Base-by-base conservation (phyloP, 495 filamentous ascomycete species). In the Geopyxis carbonaria region DNA sequence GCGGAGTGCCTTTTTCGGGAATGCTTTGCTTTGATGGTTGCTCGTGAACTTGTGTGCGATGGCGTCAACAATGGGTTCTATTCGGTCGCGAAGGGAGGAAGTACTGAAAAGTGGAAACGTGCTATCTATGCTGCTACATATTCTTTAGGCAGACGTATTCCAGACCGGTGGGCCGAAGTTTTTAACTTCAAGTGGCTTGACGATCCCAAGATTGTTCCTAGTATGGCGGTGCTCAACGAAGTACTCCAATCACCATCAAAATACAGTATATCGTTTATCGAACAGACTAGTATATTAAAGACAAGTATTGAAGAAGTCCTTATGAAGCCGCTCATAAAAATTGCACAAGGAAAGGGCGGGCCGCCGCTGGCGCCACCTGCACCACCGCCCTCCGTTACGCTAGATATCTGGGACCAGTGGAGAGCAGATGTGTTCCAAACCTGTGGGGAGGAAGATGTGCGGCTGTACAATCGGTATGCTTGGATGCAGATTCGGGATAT, bases 11-110 rank as follows among this genome's bases (percentile, higher is more conserved):
- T 71, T 16, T 64, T 56, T 29, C 57, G 54, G 5, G 59, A 66
- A 36, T 45, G 64, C n/a, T 71, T 69, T 43, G 57, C 60, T 7
- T 57, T 62, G 15, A 36, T 70, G 4, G 65, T 68, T 8, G 62
- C 34, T 4, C 34, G 63, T 8, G 62, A 68, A 21, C 61, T 67
- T 37, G 60, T 65, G 6, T n/a, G n/a, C n/a, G n/a, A n/a, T n/a
- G n/a, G n/a, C n/a, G 38, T 65, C 18, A 18, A n/a, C 22, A 27
- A 2, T 13, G 6, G 24, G 16, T 38, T n/a, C 13, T 21, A 42
- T 18, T 18, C 31, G 24, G 54, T 58, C 7, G 50, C 57, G 15
- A 16, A 34, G 18, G n/a, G n/a, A n/a, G n/a, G 5, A 10, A 13
- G 15, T 20, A 16, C 25, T 35, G 15, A 8, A 34, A 35, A 21